These are phyloP conservation scores for Globisporangium radiosum DNA, from an alignment of 352 stramenopile species.

Conservation along the genomic window DNA sequence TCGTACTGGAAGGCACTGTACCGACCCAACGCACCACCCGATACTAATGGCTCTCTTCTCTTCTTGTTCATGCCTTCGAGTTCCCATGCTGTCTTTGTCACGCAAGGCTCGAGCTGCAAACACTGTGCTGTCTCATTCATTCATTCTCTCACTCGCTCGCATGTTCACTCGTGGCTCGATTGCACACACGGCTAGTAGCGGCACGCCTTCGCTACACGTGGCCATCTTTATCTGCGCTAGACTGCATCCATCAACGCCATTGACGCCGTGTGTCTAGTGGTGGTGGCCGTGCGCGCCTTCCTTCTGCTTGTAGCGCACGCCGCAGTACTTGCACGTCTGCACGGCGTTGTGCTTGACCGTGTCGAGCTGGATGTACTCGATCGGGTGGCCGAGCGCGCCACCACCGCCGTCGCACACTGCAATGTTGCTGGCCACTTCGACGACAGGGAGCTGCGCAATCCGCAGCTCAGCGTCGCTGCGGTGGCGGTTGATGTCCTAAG, in stretches of 20 bases:
- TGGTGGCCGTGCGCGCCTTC: slow-evolving; percentile 45
- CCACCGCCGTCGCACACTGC: slow-evolving; percentile 95
- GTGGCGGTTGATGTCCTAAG: slow-evolving; percentile 73
- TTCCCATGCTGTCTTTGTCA: no score
- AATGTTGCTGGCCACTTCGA: slow-evolving; percentile 89
- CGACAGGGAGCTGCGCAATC: slow-evolving; percentile 82
- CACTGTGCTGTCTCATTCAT: no score
- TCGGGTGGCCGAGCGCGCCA: slow-evolving; percentile 93
- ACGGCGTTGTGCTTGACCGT: slow-evolving; percentile 65
- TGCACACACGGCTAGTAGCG: no score
- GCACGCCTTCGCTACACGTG: no score
- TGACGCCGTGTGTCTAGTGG: slow-evolving; percentile 23
- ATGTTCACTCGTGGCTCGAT: no score
- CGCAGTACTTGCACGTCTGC: slow-evolving; percentile 92
- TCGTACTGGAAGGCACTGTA: no score
- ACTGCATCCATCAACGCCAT: neutral
- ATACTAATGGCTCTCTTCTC: no score
- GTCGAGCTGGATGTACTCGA: slow-evolving; percentile 94
- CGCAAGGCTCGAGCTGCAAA: no score
- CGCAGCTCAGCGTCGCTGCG: slow-evolving; percentile 87
- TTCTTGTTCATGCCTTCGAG: no score
- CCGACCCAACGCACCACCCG: no score
- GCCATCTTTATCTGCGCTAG: no score
- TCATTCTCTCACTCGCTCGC: no score
- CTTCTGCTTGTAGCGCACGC: slow-evolving; percentile 88